Evolutionary conservation across 495 filamentous ascomycete genomes (phyloP).

Genomic region (Tetracladium setigerum): DNA sequence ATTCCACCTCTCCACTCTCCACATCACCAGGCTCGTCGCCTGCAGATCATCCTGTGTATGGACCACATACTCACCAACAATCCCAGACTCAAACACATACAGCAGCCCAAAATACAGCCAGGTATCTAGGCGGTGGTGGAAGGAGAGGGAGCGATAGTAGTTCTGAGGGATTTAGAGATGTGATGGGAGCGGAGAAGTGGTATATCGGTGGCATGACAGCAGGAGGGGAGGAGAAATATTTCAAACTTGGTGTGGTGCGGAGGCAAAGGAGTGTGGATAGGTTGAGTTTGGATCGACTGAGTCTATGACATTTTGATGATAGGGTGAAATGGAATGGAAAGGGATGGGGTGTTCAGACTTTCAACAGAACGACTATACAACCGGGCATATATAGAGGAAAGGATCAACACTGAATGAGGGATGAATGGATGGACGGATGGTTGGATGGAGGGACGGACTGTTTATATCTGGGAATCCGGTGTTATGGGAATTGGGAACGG

Average conservation of each 20-base stretch:
- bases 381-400: no score
- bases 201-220: constrained; percentile 84
- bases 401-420: not conserved
- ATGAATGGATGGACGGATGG: not conserved
- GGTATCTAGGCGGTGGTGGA: constrained; percentile 19
- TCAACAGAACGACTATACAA: no score
- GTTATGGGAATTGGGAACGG: no score
- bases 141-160: constrained; percentile 74
- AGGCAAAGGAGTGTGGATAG: constrained; percentile 47
- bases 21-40: constrained; percentile 10
- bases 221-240: constrained; percentile 81
- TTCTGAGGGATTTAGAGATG: constrained; percentile 72
- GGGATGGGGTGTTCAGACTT: not conserved
- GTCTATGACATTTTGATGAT: constrained; percentile 32
- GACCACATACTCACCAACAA: not conserved
- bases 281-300: constrained; percentile 48
- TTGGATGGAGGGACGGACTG: not conserved
- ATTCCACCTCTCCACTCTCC: constrained; percentile 17
- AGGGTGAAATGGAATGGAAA: not conserved
- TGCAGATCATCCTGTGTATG: not conserved
- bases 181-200: constrained; percentile 70
- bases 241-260: constrained; percentile 55
- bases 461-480: no score
- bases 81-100: not conserved
- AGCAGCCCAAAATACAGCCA: not conserved